Evolutionary conservation across 2,329 filamentous ascomycete species (phyloP).

Genomic region (Chrysoporthe cubensis): DNA sequence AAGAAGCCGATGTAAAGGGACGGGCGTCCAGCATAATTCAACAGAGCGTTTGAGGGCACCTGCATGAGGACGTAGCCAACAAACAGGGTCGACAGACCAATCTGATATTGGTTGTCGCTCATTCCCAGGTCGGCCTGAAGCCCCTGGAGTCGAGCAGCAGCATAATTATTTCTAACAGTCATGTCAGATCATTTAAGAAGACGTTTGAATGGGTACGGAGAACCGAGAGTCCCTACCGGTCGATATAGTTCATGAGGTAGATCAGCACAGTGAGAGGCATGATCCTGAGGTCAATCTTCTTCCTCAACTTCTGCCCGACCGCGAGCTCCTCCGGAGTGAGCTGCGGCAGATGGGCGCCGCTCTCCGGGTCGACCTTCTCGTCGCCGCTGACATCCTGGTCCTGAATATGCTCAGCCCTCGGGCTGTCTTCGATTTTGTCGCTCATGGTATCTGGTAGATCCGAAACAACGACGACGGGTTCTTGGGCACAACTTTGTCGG

Average conservation of each 20-base stretch:
- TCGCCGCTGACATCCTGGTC: slow-evolving; percentile 18
- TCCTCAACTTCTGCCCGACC: slow-evolving; percentile 60
- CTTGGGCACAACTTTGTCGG: not conserved
- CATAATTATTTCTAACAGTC: slow-evolving; percentile 34
- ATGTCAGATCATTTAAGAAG: not conserved
- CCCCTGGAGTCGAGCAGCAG: slow-evolving; percentile 54
- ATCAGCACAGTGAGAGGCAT: slow-evolving; percentile 71
- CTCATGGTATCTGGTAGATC: not conserved
- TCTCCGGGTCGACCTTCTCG: slow-evolving; percentile 16
- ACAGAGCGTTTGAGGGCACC: slow-evolving; percentile 35
- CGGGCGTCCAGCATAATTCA: slow-evolving; percentile 39
- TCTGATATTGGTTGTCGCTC: slow-evolving; percentile 41
- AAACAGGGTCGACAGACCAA: slow-evolving; percentile 34
- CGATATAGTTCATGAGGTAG: slow-evolving; percentile 72
- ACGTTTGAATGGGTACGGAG: slow-evolving; percentile 11
- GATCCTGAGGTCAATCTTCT: slow-evolving; percentile 68
- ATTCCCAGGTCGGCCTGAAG: slow-evolving; percentile 42
- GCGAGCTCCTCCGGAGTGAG: slow-evolving; percentile 30
- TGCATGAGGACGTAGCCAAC: slow-evolving; percentile 36
- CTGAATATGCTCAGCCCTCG: slow-evolving; percentile 23
- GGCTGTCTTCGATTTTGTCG: slow-evolving; percentile 22
- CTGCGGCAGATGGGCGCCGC: slow-evolving; percentile 16
- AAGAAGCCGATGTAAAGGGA: slow-evolving; percentile 43
- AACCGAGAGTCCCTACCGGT: slow-evolving; percentile 37
- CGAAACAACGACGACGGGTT: not conserved